These are phyloP conservation scores for Oenanthe sinensis DNA, from an alignment of 129 eudicot genomes.

Conservation along the genomic window DNA sequence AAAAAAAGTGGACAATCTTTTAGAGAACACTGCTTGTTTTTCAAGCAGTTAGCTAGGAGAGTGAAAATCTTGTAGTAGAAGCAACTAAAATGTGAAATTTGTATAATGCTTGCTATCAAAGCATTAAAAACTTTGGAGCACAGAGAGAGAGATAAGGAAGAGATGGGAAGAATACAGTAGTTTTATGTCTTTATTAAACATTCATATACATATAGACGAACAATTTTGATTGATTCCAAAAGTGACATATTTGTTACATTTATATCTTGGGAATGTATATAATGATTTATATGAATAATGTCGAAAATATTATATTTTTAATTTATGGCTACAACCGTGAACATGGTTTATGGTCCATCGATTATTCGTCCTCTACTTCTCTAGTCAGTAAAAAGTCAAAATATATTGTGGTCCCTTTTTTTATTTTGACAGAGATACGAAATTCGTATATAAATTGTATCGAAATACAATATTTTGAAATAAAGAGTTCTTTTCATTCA, in stretches of 20 bases:
- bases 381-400: too few species aligned
- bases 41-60: slow-evolving; percentile 40
- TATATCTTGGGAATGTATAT: background rate
- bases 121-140: background rate
- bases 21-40: slow-evolving; percentile 34
- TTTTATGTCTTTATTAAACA: background rate
- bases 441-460: too few species aligned
- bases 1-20: slow-evolving; percentile 20
- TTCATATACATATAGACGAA: background rate
- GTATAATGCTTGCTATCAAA: slow-evolving; percentile 19
- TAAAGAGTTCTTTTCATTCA: too few species aligned
- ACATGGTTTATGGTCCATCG: too few species aligned
- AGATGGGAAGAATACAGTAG: background rate
- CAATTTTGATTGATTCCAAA: background rate
- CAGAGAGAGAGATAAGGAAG: slow-evolving; percentile 5
- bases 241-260: background rate
- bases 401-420: too few species aligned
- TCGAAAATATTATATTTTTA: too few species aligned
- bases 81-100: slow-evolving; percentile 15
- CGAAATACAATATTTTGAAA: too few species aligned
- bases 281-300: too few species aligned
- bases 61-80: slow-evolving; percentile 46
- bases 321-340: too few species aligned
- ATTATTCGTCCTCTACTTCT: too few species aligned
- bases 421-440: too few species aligned